These are phyloP conservation scores for Fusarium transvaalense DNA, from an alignment of 2,329 filamentous ascomycete genomes.

Conservation along the genomic window DNA sequence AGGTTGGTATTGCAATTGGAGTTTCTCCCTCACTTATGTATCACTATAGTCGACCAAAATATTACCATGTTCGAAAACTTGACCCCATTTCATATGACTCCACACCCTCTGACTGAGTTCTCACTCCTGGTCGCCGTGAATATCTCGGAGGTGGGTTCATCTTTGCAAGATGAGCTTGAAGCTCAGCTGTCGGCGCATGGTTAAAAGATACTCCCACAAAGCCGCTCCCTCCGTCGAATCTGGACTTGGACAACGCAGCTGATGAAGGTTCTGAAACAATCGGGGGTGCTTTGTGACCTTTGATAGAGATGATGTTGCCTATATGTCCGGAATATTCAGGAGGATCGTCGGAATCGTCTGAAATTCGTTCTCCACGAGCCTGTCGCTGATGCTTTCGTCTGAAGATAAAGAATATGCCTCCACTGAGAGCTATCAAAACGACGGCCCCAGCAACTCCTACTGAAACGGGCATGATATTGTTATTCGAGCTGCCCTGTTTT, in stretches of 20 bases:
- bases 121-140: conserved; percentile 34
- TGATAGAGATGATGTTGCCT: conserved; percentile 33
- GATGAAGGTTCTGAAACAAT: conserved; percentile 39
- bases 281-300: conserved; percentile 14
- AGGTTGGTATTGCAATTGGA: too few relatives aligned
- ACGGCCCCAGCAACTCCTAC: conserved; percentile 50
- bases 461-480: conserved; percentile 52
- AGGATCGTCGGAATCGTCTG: conserved; percentile 22
- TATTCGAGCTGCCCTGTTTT: conserved; percentile 18
- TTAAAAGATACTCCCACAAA: conserved; percentile 43
- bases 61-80: not conserved
- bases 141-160: conserved; percentile 34
- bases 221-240: conserved; percentile 41
- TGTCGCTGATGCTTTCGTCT: conserved; percentile 50
- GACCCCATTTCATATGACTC: conserved; percentile 51
- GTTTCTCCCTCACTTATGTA: not conserved
- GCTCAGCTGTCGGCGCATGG: conserved; percentile 47
- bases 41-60: not conserved
- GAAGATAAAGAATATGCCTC: conserved; percentile 54
- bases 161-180: conserved; percentile 41
- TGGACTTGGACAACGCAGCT: conserved; percentile 44
- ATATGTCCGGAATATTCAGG: conserved; percentile 50
- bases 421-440: conserved; percentile 46
- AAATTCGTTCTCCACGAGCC: conserved; percentile 42
- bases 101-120: conserved; percentile 55